Evolutionary conservation across 192 early-diverging fungal genomes (phyloP).

Genomic region (Linnemannia schmuckeri): DNA sequence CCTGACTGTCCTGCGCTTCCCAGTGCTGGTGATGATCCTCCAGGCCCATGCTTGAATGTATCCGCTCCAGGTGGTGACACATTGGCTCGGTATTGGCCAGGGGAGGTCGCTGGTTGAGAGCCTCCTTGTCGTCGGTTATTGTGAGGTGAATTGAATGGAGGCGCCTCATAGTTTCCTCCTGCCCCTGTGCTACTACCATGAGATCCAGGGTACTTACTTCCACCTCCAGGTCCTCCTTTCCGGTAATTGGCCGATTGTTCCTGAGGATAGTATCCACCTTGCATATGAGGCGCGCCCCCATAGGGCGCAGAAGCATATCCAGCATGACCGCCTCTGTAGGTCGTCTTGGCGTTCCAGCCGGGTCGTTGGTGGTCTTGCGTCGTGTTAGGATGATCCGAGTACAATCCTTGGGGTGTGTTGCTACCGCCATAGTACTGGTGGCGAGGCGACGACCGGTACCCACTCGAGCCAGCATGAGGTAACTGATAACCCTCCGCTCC

Average conservation of each 20-base stretch:
- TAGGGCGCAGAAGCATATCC: background rate
- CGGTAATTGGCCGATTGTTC: constrained; percentile 3
- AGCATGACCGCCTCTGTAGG: constrained; percentile 15
- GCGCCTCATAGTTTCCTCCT: background rate
- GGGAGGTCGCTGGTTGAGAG: constrained; percentile 11
- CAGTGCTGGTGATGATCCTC: background rate
- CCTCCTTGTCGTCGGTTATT: constrained; percentile 17
- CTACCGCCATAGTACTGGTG: constrained; percentile 13
- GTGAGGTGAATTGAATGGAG: constrained; percentile 1
- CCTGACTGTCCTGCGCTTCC: background rate
- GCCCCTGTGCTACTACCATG: background rate
- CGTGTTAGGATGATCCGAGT: constrained; percentile 2
- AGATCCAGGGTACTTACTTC: constrained; percentile 18
- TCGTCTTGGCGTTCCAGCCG: constrained; percentile 32
- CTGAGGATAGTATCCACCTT: constrained; percentile 11
- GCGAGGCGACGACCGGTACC: constrained; percentile 9
- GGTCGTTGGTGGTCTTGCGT: constrained; percentile 18
- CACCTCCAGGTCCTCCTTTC: constrained; percentile 17
- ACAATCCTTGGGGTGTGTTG: constrained; percentile 14
- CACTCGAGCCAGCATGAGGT: background rate
- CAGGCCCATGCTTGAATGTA: background rate
- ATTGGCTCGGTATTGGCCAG: constrained; percentile 3
- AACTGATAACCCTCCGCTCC: constrained; percentile 13
- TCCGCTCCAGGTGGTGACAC: background rate
- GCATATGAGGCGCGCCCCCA: constrained; percentile 1